phyloP scores from a whole-genome alignment of 148 eudicot genomes.

The Camellia granthamiana region DNA sequence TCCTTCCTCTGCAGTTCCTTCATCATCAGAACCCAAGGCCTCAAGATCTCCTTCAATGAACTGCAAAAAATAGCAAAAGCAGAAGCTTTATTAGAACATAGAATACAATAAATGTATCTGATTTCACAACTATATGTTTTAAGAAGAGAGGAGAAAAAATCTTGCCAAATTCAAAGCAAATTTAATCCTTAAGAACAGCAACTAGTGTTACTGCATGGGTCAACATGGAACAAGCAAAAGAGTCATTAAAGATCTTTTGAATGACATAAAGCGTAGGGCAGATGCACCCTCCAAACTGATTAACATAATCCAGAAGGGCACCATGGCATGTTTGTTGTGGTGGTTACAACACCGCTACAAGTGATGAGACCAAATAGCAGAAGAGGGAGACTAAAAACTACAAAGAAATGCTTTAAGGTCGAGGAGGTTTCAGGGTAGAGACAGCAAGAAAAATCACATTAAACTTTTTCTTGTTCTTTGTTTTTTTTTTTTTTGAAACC shows the following conservation, averaged over 20 bases:
- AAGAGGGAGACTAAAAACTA: neutral
- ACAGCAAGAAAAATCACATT: neutral
- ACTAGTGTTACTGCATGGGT: neutral
- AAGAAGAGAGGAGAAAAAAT: neutral
- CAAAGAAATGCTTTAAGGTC: neutral
- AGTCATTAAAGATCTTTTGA: neutral
- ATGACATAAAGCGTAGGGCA: neutral
- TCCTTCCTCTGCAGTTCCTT: too few relatives aligned
- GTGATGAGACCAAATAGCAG: neutral
- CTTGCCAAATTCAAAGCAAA: neutral
- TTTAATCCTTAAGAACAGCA: neutral
- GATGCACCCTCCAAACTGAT: neutral
- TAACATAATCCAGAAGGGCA: neutral
- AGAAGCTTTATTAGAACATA: neutral
- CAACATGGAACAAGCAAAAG: neutral
- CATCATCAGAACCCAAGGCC: too few relatives aligned
- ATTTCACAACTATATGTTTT: neutral
- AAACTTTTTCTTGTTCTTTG: neutral
- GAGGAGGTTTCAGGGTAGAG: neutral
- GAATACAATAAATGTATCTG: neutral
- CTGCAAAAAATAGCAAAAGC: slow-evolving; percentile 23
- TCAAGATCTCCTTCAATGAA: too few relatives aligned
- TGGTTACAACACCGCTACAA: neutral
- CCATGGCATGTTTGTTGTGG: neutral
- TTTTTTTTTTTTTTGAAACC: too few relatives aligned